Conservation (phyloP, 2,329 filamentous ascomycete species). For the Microdochium trichocladiopsis region DNA sequence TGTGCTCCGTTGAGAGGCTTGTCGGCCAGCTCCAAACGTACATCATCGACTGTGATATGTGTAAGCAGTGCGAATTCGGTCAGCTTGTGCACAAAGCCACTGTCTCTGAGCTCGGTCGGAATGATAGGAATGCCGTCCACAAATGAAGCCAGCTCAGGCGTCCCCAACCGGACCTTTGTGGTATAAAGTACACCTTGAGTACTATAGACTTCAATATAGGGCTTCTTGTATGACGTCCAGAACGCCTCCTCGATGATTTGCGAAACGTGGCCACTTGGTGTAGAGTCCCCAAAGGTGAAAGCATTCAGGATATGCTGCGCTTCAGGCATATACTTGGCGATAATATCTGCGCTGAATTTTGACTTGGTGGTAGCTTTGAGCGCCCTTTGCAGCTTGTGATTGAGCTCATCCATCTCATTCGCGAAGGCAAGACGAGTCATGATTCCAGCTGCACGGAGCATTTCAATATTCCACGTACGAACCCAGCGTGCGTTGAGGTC, state of each 20-base stretch:
- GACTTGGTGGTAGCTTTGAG: slow-evolving; percentile 31
- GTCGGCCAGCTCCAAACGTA: slow-evolving; percentile 73
- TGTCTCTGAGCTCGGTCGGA: slow-evolving; percentile 65
- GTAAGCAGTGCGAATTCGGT: slow-evolving; percentile 81
- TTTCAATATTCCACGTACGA: slow-evolving; percentile 89
- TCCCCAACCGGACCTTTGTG: slow-evolving; percentile 69
- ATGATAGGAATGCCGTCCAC: slow-evolving; percentile 84
- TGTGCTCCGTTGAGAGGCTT: slow-evolving; percentile 76
- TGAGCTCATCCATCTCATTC: slow-evolving; percentile 77
- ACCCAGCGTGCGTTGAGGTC: slow-evolving; percentile 95
- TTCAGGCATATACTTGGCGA: slow-evolving; percentile 65
- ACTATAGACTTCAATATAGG: slow-evolving; percentile 81
- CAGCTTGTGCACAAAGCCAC: slow-evolving; percentile 72
- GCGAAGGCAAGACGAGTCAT: slow-evolving; percentile 82
- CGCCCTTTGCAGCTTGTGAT: slow-evolving; percentile 46
- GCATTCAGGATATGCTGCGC: slow-evolving; percentile 79
- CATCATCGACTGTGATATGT: slow-evolving; percentile 79
- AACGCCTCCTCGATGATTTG: slow-evolving; percentile 91
- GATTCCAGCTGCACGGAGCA: slow-evolving; percentile 85
- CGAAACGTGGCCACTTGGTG: slow-evolving; percentile 76
- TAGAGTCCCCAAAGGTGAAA: slow-evolving; percentile 84
- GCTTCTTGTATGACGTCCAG: slow-evolving; percentile 82
- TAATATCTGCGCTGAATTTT: slow-evolving; percentile 54
- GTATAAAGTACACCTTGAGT: slow-evolving; percentile 83
- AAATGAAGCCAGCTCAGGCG: slow-evolving; percentile 62